These are phyloP conservation scores for Gautieria morchelliformis DNA, from an alignment of 768 basidiomycete genomes.

Conservation along the genomic window DNA sequence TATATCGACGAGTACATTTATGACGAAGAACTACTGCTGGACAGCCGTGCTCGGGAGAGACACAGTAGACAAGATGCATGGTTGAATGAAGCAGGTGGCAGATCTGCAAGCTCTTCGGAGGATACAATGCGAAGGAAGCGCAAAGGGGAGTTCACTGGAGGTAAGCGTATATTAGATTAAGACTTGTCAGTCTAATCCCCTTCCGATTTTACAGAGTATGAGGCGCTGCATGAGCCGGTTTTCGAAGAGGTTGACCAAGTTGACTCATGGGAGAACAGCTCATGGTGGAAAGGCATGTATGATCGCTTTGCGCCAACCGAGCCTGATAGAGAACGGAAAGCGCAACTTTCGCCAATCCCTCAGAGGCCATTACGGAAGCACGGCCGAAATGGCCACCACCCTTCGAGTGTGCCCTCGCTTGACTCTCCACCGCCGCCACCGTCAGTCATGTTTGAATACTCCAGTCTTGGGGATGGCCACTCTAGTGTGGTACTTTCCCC, in stretches of 20 bases:
- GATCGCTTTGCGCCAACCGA: slow-evolving; percentile 37
- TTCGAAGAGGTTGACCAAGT: slow-evolving; percentile 10
- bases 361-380: not conserved
- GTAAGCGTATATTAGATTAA: not conserved
- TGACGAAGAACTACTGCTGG: slow-evolving; percentile 22
- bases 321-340: slow-evolving; percentile 13
- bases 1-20: slow-evolving; percentile 2
- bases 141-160: slow-evolving; percentile 30
- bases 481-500: not conserved
- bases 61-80: not conserved
- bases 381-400: not conserved
- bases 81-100: not conserved
- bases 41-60: not conserved
- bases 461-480: slow-evolving; percentile 1
- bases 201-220: not conserved
- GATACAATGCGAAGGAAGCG: slow-evolving; percentile 45
- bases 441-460: slow-evolving; percentile 23
- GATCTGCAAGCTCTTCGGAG: slow-evolving; percentile 28
- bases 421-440: slow-evolving; percentile 26
- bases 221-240: slow-evolving; percentile 4
- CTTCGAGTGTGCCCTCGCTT: not conserved
- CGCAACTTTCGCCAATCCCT: not conserved
- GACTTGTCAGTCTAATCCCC: not conserved
- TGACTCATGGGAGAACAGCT: slow-evolving; percentile 26
- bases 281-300: slow-evolving; percentile 53